These are phyloP conservation scores for Lactarius hengduanensis DNA, from an alignment of 768 basidiomycete genomes.

Conservation along the genomic window DNA sequence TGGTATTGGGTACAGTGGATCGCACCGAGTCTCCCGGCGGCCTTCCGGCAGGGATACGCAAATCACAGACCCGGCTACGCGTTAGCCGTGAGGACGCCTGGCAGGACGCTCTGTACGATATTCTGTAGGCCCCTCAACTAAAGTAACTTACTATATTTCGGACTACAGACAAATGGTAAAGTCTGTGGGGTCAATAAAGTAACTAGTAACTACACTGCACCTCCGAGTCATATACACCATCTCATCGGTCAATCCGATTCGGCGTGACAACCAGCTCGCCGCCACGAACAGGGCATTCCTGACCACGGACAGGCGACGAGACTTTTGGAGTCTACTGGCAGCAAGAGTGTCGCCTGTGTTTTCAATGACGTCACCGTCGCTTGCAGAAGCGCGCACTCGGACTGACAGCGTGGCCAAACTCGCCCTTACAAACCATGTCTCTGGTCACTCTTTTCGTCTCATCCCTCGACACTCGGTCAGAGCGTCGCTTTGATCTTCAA, in stretches of 20 bases:
- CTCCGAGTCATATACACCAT: neutral
- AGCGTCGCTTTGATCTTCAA: slow-evolving; percentile 78
- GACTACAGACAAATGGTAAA: neutral
- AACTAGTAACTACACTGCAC: neutral
- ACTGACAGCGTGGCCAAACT: neutral
- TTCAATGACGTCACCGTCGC: neutral
- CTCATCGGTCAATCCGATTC: neutral
- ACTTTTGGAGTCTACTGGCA: no score
- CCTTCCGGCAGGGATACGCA: neutral
- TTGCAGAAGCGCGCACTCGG: neutral
- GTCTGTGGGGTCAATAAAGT: neutral
- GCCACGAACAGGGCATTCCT: neutral
- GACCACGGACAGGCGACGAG: neutral
- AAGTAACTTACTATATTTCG: neutral
- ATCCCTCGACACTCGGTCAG: slow-evolving; percentile 88
- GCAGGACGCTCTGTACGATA: no score
- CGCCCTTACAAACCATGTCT: slow-evolving; percentile 37
- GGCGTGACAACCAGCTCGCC: neutral
- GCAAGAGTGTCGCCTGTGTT: neutral
- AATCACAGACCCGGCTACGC: slow-evolving; percentile 17
- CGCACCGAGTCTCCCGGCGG: neutral
- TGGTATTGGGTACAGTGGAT: neutral
- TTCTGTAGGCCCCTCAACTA: no score
- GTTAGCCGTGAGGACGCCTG: neutral
- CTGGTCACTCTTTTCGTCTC: slow-evolving; percentile 70